Base-by-base conservation (phyloP, 305 asterid species). In the Andrographis paniculata region DNA sequence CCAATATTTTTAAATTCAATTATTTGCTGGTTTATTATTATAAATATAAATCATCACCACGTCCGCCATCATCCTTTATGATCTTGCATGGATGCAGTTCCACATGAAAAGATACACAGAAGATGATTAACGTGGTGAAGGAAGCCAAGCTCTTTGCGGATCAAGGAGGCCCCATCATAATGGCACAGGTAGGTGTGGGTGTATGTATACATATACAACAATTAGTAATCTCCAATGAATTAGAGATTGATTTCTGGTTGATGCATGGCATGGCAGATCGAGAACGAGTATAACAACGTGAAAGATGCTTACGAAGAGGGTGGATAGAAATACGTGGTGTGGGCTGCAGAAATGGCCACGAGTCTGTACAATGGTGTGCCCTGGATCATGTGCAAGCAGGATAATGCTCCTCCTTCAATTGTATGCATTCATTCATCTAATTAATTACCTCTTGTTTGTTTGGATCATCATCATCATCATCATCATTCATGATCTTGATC, bases 381-480 rank as follows among this genome's bases (percentile, higher is more conserved):
- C 1, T 75, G 83, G 83, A 62, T 71, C 42, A 71, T 75, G 79
- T 71, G 79, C 43, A 65, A 75, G 58, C 59, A 68, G 17, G 4
- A 11, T 1, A 65, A 68, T 46, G 78, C 78, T 20, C 75, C 71
- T 9, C 14, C 46, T 7, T 45, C 69, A 6, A 64, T 74, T 8
- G 77, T 74, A 60, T 39, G 35, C 20, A 31, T 51, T 37, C 2
- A 13, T 39, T 22, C 21, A 12, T 31, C 14, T 10, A 5, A 31
- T 24, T 24, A 24, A 24, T 24, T 3, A 24, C 30, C 8, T 3
- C 4, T 8, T 24, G 4, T 24, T 24, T 8, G 8, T 8, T 24
- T 8, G 4, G 30, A 8, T 24, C 30, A 24, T 3, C 4, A 24
- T 24, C 8, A 3, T 3, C 8, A 8, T 3, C 30, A 24, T 3